Evolutionary conservation across 768 basidiomycete species (phyloP).

Genomic region (Auriscalpium microsporum): DNA sequence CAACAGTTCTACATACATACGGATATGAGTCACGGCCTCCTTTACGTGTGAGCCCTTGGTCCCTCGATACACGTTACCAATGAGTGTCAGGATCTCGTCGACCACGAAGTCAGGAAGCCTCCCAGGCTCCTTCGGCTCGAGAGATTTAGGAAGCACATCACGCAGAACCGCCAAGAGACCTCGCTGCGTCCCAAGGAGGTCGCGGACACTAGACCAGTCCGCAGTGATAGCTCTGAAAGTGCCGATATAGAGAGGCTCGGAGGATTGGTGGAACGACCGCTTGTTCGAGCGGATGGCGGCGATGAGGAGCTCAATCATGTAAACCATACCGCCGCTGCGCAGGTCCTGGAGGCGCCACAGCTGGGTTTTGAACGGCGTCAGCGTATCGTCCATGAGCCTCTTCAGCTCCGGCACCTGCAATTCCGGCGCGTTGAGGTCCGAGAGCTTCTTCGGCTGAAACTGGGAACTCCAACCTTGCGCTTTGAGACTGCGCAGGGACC

Average conservation of each 20-base stretch:
- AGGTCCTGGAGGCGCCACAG: not conserved
- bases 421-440: conserved; percentile 3
- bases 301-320: conserved; percentile 6
- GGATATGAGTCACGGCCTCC: not conserved
- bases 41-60: not conserved
- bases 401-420: not conserved
- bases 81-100: not conserved
- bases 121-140: not conserved
- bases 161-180: conserved; percentile 19
- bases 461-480: not conserved
- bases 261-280: not conserved
- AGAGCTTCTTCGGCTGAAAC: not conserved
- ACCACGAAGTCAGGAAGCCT: not conserved
- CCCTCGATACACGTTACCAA: not conserved
- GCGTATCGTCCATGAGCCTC: not conserved
- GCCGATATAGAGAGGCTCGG: conserved; percentile 2
- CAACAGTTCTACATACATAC: not conserved
- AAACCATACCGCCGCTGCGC: conserved; percentile 4
- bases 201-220: not conserved
- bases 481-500: conserved; percentile 1
- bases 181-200: conserved; percentile 1
- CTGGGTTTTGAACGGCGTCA: not conserved
- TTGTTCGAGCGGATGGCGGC: conserved; percentile 1
- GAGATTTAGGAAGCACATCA: conserved; percentile 15
- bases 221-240: conserved; percentile 3